Conservation (phyloP, 164 flowering plant genomes). For the Stephania japonica region DNA sequence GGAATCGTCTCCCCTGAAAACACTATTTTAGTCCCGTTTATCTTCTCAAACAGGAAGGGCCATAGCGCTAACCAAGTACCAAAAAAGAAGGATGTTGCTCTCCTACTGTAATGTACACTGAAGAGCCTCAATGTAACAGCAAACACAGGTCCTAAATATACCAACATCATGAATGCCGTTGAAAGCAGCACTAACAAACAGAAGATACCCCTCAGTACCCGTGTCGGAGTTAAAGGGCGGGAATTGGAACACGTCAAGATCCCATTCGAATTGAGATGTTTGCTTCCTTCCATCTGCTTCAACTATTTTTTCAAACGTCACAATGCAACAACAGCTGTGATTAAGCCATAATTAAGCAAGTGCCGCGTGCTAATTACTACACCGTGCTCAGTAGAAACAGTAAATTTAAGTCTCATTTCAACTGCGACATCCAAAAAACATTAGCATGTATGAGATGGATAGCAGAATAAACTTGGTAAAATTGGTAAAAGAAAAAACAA, state of each 20-base stretch:
- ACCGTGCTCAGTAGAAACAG: not conserved
- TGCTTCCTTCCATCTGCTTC: slow-evolving; percentile 34
- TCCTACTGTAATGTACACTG: slow-evolving; percentile 74
- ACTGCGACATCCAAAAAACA: no score
- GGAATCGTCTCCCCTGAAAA: slow-evolving; percentile 78
- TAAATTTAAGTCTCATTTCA: no score
- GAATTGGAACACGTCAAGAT: slow-evolving; percentile 32
- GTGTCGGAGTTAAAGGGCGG: slow-evolving; percentile 50
- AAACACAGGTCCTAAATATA: slow-evolving; percentile 43
- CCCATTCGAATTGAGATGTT: slow-evolving; percentile 21
- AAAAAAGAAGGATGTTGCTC: slow-evolving; percentile 51
- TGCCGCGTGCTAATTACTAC: not conserved
- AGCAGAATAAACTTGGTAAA: no score
- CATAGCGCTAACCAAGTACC: slow-evolving; percentile 81
- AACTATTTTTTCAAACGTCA: slow-evolving; percentile 1
- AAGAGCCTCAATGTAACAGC: slow-evolving; percentile 49
- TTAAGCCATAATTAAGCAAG: not conserved
- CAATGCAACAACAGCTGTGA: slow-evolving; percentile 13
- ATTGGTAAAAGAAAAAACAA: no score
- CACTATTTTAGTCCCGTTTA: slow-evolving; percentile 74
- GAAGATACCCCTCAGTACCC: slow-evolving; percentile 59
- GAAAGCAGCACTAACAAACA: slow-evolving; percentile 62
- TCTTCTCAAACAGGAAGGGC: slow-evolving; percentile 95
- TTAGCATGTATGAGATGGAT: no score
- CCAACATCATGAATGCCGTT: slow-evolving; percentile 67